Percentiles rank a stretch among this genome's conserved stretches.
These are phyloP conservation scores for Blattamonas nauphoetae DNA, from an alignment of 78 protist genomes.

Conservation along the genomic window DNA sequence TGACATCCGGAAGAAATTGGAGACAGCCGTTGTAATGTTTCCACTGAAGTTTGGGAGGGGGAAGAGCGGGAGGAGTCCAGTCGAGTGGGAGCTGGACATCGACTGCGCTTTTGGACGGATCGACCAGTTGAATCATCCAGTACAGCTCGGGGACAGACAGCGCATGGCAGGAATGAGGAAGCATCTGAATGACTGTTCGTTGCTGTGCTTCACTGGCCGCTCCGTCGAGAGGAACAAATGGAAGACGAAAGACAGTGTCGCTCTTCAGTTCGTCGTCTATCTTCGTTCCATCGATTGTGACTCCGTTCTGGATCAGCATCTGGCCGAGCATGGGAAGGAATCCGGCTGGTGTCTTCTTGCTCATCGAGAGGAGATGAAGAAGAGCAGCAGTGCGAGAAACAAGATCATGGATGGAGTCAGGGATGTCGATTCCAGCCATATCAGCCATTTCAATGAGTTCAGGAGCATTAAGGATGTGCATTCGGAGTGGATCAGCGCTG, in stretches of 20 bases:
- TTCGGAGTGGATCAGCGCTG: background rate
- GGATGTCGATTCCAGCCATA: background rate
- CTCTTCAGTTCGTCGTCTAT: background rate
- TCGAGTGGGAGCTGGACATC: background rate
- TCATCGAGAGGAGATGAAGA: background rate
- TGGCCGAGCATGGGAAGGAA: background rate
- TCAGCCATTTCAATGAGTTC: background rate
- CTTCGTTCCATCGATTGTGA: background rate
- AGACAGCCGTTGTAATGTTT: background rate
- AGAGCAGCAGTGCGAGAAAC: background rate
- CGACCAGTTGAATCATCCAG: background rate
- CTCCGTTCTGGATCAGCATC: background rate
- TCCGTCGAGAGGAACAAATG: background rate
- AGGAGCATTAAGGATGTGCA: background rate
- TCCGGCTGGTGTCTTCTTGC: background rate
- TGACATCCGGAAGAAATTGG: background rate
- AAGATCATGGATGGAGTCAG: background rate
- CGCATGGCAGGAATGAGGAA: background rate
- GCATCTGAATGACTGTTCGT: background rate
- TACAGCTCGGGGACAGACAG: background rate
- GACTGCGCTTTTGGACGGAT: background rate
- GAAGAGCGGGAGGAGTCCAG: background rate
- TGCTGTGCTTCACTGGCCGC: background rate
- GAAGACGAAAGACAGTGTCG: background rate
- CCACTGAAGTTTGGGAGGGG: background rate